A percentile compares a stretch with the other conserved stretches of the same genome.
Conservation (phyloP, 768 basidiomycete species). For the Russula lepida region DNA sequence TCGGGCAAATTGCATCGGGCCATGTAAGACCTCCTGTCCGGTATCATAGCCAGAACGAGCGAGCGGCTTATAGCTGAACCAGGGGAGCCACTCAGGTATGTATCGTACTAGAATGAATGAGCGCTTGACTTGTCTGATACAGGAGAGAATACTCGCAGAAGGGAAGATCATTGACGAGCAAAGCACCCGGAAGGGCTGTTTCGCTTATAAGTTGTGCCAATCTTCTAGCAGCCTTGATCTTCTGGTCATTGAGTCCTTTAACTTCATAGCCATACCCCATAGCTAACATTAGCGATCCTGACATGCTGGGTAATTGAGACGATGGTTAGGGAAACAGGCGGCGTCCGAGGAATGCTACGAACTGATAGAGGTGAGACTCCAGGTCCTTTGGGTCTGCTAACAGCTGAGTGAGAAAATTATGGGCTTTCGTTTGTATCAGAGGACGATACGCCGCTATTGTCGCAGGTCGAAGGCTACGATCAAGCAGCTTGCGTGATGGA, state of each 20-base stretch:
- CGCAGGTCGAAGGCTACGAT: slow-evolving; percentile 1
- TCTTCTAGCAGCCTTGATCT: neutral
- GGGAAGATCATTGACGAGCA: slow-evolving; percentile 4
- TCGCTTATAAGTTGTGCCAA: neutral
- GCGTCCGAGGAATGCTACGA: neutral
- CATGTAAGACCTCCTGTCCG: neutral
- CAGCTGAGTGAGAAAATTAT: neutral
- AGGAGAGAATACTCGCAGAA: neutral
- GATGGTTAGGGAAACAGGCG: no score
- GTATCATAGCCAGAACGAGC: neutral
- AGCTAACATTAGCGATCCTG: neutral
- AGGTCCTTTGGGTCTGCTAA: neutral
- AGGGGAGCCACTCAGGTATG: slow-evolving; percentile 6
- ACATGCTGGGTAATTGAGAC: neutral
- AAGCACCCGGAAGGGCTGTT: neutral
- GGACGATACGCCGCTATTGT: neutral
- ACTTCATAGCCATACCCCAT: slow-evolving; percentile 9
- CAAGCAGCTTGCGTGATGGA: neutral
- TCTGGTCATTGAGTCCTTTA: neutral
- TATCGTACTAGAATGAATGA: neutral
- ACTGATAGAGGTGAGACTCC: slow-evolving; percentile 4
- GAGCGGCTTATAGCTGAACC: slow-evolving; percentile 10
- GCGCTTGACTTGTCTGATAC: no score
- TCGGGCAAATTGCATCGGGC: neutral
- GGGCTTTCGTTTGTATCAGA: neutral